Conservation (phyloP, 345 rosid species). For the Lepidium africanum region DNA sequence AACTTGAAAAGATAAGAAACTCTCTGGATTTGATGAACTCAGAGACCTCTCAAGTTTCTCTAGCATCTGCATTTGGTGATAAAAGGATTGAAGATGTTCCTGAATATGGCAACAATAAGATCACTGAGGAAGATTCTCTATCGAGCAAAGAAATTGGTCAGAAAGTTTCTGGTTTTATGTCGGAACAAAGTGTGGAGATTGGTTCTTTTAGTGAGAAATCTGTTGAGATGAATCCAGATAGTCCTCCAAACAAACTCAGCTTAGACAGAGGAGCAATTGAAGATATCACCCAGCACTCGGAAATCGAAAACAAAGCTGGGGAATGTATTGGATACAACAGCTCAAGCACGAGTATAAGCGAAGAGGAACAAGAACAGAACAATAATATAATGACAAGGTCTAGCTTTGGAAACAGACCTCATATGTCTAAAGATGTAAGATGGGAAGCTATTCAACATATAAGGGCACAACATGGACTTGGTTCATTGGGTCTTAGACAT, state of each 20-base stretch:
- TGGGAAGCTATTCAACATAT: conserved; percentile 83
- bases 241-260: conserved; percentile 32
- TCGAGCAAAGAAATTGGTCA: conserved; percentile 10
- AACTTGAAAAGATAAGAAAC: conserved; percentile 26
- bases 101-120: not conserved
- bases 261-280: conserved; percentile 21
- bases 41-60: conserved; percentile 5
- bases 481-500: conserved; percentile 60
- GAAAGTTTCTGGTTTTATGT: conserved; percentile 5
- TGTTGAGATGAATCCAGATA: conserved; percentile 34
- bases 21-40: conserved; percentile 17
- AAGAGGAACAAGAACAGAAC: conserved; percentile 51
- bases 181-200: conserved; percentile 36
- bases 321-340: conserved; percentile 70
- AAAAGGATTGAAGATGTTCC: not conserved
- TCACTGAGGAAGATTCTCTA: conserved; percentile 16
- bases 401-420: conserved; percentile 88
- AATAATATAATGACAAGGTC: conserved; percentile 49
- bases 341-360: conserved; percentile 78
- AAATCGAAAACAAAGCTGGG: conserved; percentile 51
- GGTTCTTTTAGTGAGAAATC: conserved; percentile 34
- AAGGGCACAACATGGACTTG: conserved; percentile 53
- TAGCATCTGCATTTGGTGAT: not conserved
- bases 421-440: conserved; percentile 85
- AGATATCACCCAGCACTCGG: conserved; percentile 28